Conservation (phyloP, 345 rosid genomes). For the Abelmoschus esculentus region DNA sequence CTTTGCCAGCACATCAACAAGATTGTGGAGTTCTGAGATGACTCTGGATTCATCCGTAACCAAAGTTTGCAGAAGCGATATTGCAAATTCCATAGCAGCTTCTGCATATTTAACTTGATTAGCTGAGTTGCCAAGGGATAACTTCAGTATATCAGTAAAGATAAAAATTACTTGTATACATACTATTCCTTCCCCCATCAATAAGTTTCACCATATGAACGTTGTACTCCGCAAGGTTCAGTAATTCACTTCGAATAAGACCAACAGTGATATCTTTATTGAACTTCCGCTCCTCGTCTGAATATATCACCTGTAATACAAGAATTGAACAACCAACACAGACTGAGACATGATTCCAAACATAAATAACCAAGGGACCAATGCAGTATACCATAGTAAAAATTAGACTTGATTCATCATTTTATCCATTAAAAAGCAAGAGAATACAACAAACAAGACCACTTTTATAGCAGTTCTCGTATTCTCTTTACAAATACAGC, state of each 20-base stretch:
- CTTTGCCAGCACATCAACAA: constrained; percentile 92
- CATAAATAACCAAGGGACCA: neutral
- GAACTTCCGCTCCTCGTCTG: constrained; percentile 89
- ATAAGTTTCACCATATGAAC: constrained; percentile 87
- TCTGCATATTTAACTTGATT: constrained; percentile 42
- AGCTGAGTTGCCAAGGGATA: neutral
- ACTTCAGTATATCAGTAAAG: neutral
- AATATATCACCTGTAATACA: constrained; percentile 68
- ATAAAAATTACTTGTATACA: constrained; percentile 18
- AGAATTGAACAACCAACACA: constrained; percentile 16
- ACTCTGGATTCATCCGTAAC: constrained; percentile 70
- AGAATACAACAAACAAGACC: neutral
- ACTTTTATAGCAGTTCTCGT: neutral
- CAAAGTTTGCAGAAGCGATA: constrained; percentile 79
- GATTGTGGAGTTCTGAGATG: constrained; percentile 85
- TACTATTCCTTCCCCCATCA: constrained; percentile 89
- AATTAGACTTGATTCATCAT: neutral
- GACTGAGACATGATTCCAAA: neutral
- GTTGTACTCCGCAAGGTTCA: constrained; percentile 91
- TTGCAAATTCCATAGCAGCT: constrained; percentile 72
- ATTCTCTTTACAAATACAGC: neutral
- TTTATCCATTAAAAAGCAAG: neutral
- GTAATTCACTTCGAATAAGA: constrained; percentile 74
- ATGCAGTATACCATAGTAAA: constrained; percentile 1
- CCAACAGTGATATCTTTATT: constrained; percentile 83